Conservation (phyloP, 306 rosid genomes). For the Notholithocarpus densiflorus region DNA sequence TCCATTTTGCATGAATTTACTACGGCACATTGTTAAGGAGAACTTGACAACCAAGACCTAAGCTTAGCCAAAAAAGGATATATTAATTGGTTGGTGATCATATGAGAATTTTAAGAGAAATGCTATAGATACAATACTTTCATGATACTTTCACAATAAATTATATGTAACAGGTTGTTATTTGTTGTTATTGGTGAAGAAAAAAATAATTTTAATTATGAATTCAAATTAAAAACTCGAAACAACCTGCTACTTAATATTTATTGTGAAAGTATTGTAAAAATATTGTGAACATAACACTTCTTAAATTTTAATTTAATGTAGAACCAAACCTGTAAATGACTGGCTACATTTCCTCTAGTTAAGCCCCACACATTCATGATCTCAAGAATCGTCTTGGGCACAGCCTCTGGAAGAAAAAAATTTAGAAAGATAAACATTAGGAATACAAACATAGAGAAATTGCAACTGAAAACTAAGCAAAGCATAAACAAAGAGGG, state of each 20-base stretch:
- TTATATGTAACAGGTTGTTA: no score
- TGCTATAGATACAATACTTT: no score
- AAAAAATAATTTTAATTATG: no score
- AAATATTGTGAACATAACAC: no score
- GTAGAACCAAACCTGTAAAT: conserved; percentile 50
- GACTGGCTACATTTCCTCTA: conserved; percentile 64
- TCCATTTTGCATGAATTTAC: no score
- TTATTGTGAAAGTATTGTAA: no score
- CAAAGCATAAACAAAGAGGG: neutral
- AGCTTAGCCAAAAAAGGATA: neutral
- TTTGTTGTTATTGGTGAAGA: no score
- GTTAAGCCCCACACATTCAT: conserved; percentile 65
- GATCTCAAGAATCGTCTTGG: conserved; percentile 50
- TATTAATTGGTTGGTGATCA: neutral
- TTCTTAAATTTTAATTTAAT: neutral
- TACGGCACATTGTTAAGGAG: no score
- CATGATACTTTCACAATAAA: no score
- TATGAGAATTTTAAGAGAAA: no score
- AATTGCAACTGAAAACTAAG: neutral
- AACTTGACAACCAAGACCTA: neutral
- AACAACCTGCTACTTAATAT: no score
- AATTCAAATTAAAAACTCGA: no score
- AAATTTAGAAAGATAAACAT: neutral
- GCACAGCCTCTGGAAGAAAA: conserved; percentile 48
- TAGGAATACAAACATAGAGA: neutral